Evolutionary conservation across 495 filamentous ascomycete genomes (phyloP).

Genomic region (Amniculicola lignicola): DNA sequence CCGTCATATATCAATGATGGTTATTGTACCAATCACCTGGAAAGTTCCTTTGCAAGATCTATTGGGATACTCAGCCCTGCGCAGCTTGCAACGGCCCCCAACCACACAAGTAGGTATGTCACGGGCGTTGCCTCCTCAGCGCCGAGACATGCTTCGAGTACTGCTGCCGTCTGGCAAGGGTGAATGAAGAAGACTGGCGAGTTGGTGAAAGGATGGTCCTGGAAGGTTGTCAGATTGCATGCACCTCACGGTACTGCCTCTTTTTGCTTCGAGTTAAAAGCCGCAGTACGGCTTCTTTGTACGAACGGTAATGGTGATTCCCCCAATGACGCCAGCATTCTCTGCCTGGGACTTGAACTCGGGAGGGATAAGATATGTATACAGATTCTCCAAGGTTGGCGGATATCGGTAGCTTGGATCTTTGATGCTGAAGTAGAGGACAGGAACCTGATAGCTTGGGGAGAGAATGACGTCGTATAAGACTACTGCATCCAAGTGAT

Average conservation of each 20-base stretch:
- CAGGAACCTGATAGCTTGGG: slow-evolving; percentile 29
- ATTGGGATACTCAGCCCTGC: slow-evolving; percentile 26
- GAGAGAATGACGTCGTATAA: slow-evolving; percentile 31
- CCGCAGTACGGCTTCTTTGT: too few species aligned
- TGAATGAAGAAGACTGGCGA: slow-evolving; percentile 32
- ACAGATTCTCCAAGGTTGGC: slow-evolving; percentile 22
- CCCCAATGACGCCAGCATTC: slow-evolving; percentile 28
- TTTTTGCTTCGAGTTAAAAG: too few species aligned
- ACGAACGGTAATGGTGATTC: slow-evolving; percentile 30
- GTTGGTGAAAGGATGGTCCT: slow-evolving; percentile 33
- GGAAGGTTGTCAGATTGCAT: background rate
- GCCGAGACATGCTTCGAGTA: slow-evolving; percentile 12
- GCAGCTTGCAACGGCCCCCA: slow-evolving; percentile 23
- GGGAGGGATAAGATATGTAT: slow-evolving; percentile 20
- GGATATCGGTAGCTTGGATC: slow-evolving; percentile 12
- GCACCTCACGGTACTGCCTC: too few species aligned
- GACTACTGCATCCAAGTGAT: background rate
- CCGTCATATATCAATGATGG: too few species aligned
- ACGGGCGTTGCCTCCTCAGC: slow-evolving; percentile 7
- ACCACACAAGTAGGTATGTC: slow-evolving; percentile 30
- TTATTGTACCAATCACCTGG: too few species aligned
- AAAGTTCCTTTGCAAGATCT: too few species aligned
- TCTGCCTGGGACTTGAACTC: slow-evolving; percentile 21
- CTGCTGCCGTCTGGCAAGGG: slow-evolving; percentile 32
- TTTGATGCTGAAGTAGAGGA: slow-evolving; percentile 31